Evolutionary conservation across 2,329 filamentous ascomycete species (phyloP).

Genomic region (Biscogniauxia mediterranea): DNA sequence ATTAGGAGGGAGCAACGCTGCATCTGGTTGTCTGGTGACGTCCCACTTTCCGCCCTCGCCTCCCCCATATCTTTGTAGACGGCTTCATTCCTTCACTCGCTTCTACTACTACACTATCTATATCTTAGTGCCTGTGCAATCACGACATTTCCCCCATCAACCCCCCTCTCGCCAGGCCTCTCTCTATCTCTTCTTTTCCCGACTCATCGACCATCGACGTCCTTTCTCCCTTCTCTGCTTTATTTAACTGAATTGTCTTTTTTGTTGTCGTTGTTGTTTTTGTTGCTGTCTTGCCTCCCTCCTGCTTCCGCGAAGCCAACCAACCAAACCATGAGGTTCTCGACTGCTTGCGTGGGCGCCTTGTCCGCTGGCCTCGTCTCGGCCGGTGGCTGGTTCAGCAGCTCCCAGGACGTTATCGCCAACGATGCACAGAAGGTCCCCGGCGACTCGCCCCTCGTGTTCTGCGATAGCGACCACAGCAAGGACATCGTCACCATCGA

Average conservation of each 20-base stretch:
- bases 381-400: constrained; percentile 47
- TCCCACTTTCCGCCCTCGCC: not conserved
- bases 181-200: not conserved
- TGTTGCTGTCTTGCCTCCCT: not conserved
- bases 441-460: constrained; percentile 80
- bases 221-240: too few species aligned
- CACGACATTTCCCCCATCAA: not conserved
- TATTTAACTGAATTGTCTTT: not conserved
- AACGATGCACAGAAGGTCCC: constrained; percentile 64
- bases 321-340: constrained; percentile 40
- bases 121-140: not conserved
- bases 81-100: not conserved
- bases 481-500: constrained; percentile 74
- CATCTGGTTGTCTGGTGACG: not conserved
- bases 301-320: constrained; percentile 12
- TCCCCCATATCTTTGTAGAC: not conserved
- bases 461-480: constrained; percentile 66
- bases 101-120: not conserved
- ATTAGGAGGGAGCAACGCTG: not conserved
- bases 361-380: constrained; percentile 41
- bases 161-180: not conserved
- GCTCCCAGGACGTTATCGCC: constrained; percentile 47
- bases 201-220: too few species aligned
- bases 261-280: not conserved
- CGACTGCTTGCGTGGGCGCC: constrained; percentile 43